Base-by-base conservation (phyloP, 345 rosid genomes). In the Carallia brachiata region DNA sequence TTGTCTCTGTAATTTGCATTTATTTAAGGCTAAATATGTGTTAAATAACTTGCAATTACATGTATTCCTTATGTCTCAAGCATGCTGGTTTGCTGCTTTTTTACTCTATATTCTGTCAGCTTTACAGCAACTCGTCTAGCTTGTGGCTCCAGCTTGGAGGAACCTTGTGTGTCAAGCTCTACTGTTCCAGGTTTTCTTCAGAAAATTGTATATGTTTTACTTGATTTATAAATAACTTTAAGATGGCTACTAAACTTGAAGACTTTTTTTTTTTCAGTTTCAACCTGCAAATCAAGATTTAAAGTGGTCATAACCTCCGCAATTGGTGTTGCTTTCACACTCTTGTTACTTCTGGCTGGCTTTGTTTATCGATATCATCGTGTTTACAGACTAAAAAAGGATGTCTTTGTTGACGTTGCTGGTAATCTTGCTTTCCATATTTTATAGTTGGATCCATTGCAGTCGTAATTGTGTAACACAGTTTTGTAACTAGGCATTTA, bases 401-500 rank as follows among this genome's bases (percentile, higher is more conserved):
- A 88, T 71, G 37, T 72, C 66, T 93, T 89, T 58, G 79, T 88
- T 40, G 98, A 93, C 69, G 96, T 93, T 72, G 70, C 94, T 67
- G 94, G 98, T 90, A 77, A 75, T 64, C 70, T 68, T 54, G 31
- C 39, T 52, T 62, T 71, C 36, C 39, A 44, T 31, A 36, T 17
- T 58, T 18, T 54, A 34, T 39, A 31, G 73, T 62, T 7, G 34
- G 28, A 17, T 71, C 13, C 54, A 48, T 63, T 34, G 31, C 5
- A 19, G 15, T 56, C 34, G 27, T 19, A 62, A 39, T 62, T 62
- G 15, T 19, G 1, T 16, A 36, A 39, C 4, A 6, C 27, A 13
- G 31, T 19, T n/a, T 62, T 37, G 16, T n/a, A 39, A 36, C 31
- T 19, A 19, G 31, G 60, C 31, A 19, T 27, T 27, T 30, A 27